Base-by-base conservation (phyloP, 768 basidiomycete species). In the Suillus alpinus region DNA sequence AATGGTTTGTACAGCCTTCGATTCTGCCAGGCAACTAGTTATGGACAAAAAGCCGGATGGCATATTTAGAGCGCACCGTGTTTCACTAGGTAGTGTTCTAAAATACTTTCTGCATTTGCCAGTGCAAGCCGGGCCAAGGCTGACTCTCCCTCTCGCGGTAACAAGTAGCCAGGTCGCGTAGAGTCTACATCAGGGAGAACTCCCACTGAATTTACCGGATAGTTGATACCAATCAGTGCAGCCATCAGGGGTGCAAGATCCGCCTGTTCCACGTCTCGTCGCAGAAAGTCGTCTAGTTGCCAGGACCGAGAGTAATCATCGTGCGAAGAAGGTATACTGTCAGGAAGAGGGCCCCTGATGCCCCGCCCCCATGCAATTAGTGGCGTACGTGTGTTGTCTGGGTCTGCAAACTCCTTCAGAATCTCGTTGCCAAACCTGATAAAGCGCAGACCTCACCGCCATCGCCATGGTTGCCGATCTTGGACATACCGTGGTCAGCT, bases 401-500 rank as follows among this genome's bases (percentile, higher is more conserved):
- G 92, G 67, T 94, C 91, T 92, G 60, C 13, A 52, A 43, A 46
- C 34, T 31, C n/a, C n/a, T 47, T 66, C 62, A 64, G 59, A 13
- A 37, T 7, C 50, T 39, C 20, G 20, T 37, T 34, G 49, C 46
- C 55, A 52, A 55, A 57, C 32, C 9, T 40, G 47, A 40, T 51
- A 32, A 20, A n/a, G 46, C 55, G 53, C 8, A 52, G 47, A 57
- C 71, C 78, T 69, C 67, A 89, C 91, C 86, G 40, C 93, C 93
- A 62, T 95, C 93, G 4, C 93, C 93, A 61, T 95, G 93, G 68
- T 94, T 94, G 13, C 93, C 93, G 58, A 92, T 88, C 36, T 79
- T 83, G 4, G 89, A 91, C 93, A 95, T 95, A 9, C 93, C 93
- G 68, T 95, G 93, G 71, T 95, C 93, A 0, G 93, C 91, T 2